Evolutionary conservation across 2,329 filamentous ascomycete genomes (phyloP).

Genomic region (Trichoderma endophyticum): DNA sequence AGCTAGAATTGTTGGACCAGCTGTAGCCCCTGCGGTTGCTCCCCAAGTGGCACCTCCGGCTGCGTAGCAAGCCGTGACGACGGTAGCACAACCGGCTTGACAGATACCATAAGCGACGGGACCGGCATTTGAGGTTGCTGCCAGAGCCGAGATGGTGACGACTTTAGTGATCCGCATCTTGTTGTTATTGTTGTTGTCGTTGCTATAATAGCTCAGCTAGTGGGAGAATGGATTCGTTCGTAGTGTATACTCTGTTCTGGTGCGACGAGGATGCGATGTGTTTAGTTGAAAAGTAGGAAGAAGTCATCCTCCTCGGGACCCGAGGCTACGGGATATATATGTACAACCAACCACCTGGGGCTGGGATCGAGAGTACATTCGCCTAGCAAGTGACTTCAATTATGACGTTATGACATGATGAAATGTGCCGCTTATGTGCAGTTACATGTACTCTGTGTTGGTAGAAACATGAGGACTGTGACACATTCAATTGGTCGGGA

Average conservation of each 20-base stretch:
- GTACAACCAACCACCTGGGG: neutral
- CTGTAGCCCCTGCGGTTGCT: slow-evolving; percentile 33
- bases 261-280: too few relatives aligned
- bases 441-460: neutral
- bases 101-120: slow-evolving; percentile 27
- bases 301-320: neutral
- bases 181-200: neutral
- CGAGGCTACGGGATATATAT: neutral
- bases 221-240: neutral
- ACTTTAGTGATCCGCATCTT: neutral
- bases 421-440: neutral
- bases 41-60: slow-evolving; percentile 44
- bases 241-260: neutral
- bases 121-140: neutral
- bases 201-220: neutral
- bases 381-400: neutral
- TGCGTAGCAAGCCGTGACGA: slow-evolving; percentile 45
- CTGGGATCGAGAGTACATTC: neutral
- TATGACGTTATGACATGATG: neutral
- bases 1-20: slow-evolving; percentile 36
- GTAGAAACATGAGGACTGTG: neutral
- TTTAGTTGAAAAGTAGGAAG: neutral
- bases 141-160: neutral
- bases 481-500: neutral
- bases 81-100: slow-evolving; percentile 42